Base-by-base conservation (phyloP, 164 flowering plant species). In the Kalanchoe fedtschenkoi region DNA sequence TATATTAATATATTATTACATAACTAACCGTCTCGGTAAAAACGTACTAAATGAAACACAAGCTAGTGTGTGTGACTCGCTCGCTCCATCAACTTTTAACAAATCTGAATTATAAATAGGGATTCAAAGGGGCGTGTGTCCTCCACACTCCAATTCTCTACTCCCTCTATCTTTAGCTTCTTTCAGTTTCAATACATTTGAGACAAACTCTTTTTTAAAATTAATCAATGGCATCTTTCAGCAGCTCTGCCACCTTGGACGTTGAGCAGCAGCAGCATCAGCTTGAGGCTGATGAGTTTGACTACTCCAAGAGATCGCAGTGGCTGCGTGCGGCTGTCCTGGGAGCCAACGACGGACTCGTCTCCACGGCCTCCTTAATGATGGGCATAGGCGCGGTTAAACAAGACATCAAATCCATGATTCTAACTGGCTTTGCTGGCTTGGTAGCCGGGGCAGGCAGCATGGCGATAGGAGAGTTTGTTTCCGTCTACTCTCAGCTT, bases 391-490 rank as follows among this genome's bases (percentile, higher is more conserved):
- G 83, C 1, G 83, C 86, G 3, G 81, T 81, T 7, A 79, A 77
- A 55, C 63, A 71, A 59, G 86, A 79, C 67, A 65, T 75, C 24
- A 81, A 76, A 51, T 75, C 62, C 64, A 81, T 81, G 86, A 77
- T 81, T 21, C 66, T 81, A 4, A 75, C 83, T 6, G 86, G 86
- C 0, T 81, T 79, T 56, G 86, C 83, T 0, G 86, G 86, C 4
- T 57, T 81, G 7, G 77, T 81, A 1, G 86, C 83, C 4, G 86
- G 85, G 2, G 85, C 85, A 0, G 77, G 81, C 24, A 78, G 83
- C 70, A 81, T 81, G 85, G 85, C 85, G 33, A 81, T 79, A 14
- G 86, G 86, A 6, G 86, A 81, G 70, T 81, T 77, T 53, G 86
- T 81, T 1, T 81, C 86, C 0, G 86, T 81, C 1, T 71, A 79